Base-by-base conservation (phyloP, 2,329 filamentous ascomycete species). In the Trichoderma harzianum region DNA sequence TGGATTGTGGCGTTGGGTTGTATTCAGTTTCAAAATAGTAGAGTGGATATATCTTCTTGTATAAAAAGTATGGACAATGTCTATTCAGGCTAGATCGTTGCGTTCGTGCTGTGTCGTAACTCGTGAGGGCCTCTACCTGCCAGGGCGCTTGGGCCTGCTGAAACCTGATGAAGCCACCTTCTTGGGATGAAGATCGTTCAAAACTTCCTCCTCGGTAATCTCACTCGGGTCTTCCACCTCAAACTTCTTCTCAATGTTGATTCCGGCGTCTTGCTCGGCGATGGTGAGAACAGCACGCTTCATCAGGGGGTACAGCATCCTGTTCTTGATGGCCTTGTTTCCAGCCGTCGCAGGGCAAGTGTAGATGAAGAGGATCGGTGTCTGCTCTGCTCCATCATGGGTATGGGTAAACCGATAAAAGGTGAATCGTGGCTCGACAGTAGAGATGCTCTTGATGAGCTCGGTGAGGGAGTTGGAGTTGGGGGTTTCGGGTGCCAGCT, bases 231-330 rank as follows among this genome's bases (percentile, higher is more conserved):
- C 87, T 75, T 90, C 88, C 3, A 89, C 87, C 80, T 91, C 89
- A 73, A 92, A 90, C 79, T 87, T 91, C 87, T 93, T 94, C 71
- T 89, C 90, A 5, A 93, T 83, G 71, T 84, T 85, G 65, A 95
- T 78, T 0, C 90, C 90, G 1, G 89, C 91, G 75, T 93, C 88
- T 43, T 82, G 82, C 76, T 90, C 88, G 21, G 92, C 93, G 39
- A 91, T 80, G n/a, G 84, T 82, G 34, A 94, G 84, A 3, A 93
- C 91, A 28, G 89, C 87, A 12, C 88, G 85, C 82, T 90, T 91
- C 84, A 90, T 91, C 30, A 91, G 83, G 39, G 93, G 92, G 79
- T 96, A 96, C 78, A 96, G 82, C 93, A 97, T 97, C 74, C 93
- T 87, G 82, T 92, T 91, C 83, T 93, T 95, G 83, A 96, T 92